Percentiles rank a stretch among this genome's conserved stretches.
Evolutionary conservation across 2,329 filamentous ascomycete genomes (phyloP).

Genomic region (Cadophora sp.): DNA sequence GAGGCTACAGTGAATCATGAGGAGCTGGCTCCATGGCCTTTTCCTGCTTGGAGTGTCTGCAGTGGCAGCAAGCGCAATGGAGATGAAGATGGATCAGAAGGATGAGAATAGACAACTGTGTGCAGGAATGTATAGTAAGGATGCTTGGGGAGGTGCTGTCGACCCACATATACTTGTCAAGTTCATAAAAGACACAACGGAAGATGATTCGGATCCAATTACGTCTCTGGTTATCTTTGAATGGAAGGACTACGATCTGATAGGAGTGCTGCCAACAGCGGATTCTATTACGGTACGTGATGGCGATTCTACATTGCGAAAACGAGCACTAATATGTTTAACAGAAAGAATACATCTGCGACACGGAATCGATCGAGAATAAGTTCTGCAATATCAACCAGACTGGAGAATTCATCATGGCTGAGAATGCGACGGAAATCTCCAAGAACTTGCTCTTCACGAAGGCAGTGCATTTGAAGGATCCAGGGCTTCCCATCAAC

Average conservation of each 20-base stretch:
- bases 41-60: constrained; percentile 60
- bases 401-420: constrained; percentile 83
- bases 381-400: constrained; percentile 79
- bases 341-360: constrained; percentile 76
- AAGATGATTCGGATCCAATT: constrained; percentile 71
- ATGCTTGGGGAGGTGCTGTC: constrained; percentile 84
- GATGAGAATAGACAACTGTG: constrained; percentile 83
- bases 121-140: constrained; percentile 89
- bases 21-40: constrained; percentile 58
- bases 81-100: constrained; percentile 70
- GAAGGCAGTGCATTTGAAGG: constrained; percentile 81
- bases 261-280: constrained; percentile 70
- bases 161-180: constrained; percentile 90
- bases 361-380: constrained; percentile 70
- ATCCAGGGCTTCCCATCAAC: constrained; percentile 71
- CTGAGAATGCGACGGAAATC: constrained; percentile 74
- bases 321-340: constrained; percentile 45
- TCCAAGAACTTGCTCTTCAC: constrained; percentile 79
- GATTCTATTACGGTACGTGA: constrained; percentile 60
- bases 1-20: constrained; percentile 55
- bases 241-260: constrained; percentile 82
- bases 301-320: not conserved
- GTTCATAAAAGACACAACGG: constrained; percentile 68
- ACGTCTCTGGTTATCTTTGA: constrained; percentile 92
- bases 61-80: constrained; percentile 61